phyloP scores from a whole-genome alignment of 1,284 basidiomycete genomes.

The Cryptococcus sp. region DNA sequence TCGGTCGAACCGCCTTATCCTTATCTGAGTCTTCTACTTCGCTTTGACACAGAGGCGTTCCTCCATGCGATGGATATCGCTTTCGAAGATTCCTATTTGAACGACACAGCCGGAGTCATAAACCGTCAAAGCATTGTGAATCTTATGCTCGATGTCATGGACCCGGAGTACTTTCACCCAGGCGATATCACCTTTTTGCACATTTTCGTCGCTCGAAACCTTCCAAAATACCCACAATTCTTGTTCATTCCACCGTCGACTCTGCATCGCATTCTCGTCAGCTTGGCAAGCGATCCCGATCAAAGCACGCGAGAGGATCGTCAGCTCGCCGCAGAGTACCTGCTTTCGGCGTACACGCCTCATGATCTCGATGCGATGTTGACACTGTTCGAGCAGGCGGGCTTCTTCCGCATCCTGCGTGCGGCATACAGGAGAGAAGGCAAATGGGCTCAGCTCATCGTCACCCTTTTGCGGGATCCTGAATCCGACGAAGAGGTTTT shows the following conservation, averaged over 20 bases:
- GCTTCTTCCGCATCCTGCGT: conserved; percentile 88
- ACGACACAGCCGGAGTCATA: conserved; percentile 65
- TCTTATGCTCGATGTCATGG: conserved; percentile 75
- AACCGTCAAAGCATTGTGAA: conserved; percentile 82
- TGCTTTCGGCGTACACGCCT: conserved; percentile 89
- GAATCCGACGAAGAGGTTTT: conserved; percentile 68
- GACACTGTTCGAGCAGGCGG: conserved; percentile 72
- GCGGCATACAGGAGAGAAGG: conserved; percentile 73
- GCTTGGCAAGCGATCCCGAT: conserved; percentile 73
- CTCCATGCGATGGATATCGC: conserved; percentile 91
- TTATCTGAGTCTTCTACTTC: conserved; percentile 78
- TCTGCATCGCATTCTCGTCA: conserved; percentile 74
- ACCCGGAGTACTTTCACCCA: conserved; percentile 55
- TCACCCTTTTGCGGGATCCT: conserved; percentile 74
- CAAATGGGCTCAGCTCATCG: conserved; percentile 73
- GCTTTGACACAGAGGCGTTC: conserved; percentile 91
- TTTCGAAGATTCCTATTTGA: conserved; percentile 90
- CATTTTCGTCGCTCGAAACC: conserved; percentile 94
- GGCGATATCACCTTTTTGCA: conserved; percentile 78
- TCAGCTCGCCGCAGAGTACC: conserved; percentile 90
- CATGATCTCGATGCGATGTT: conserved; percentile 71
- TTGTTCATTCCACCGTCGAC: conserved; percentile 68
- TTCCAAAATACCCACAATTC: conserved; percentile 94
- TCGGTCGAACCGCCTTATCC: conserved; percentile 75
- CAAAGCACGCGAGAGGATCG: conserved; percentile 81